Percentiles rank a stretch among this genome's conserved stretches.
phyloP scores from a whole-genome alignment of 148 eudicot genomes.

The Cornus controversa region DNA sequence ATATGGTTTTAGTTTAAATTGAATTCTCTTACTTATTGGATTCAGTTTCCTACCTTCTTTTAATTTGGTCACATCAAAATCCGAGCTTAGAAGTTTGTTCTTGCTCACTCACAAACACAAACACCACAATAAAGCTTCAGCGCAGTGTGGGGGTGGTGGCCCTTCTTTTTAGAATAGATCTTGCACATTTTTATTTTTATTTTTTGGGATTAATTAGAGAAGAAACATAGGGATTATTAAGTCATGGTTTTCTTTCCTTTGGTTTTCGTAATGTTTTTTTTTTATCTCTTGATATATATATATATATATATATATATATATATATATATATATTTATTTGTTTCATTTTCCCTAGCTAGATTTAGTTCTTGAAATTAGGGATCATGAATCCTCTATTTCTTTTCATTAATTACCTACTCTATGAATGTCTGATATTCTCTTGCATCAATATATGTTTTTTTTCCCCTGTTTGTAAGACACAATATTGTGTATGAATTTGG shows the following conservation, averaged over 20 bases:
- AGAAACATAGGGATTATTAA: constrained; percentile 26
- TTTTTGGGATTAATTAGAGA: constrained; percentile 21
- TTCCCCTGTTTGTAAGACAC: too few relatives aligned
- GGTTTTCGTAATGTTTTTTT: too few relatives aligned
- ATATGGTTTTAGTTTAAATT: neutral
- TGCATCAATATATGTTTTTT: too few relatives aligned
- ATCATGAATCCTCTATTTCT: too few relatives aligned
- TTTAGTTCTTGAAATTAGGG: too few relatives aligned
- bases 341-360: too few relatives aligned
- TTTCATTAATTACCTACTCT: too few relatives aligned
- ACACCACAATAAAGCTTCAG: neutral
- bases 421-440: too few relatives aligned
- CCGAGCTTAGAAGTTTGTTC: constrained; percentile 5
- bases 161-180: constrained; percentile 25
- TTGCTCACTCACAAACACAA: neutral
- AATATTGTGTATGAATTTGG: too few relatives aligned
- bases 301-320: too few relatives aligned
- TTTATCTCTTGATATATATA: too few relatives aligned
- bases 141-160: neutral
- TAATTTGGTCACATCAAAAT: constrained; percentile 15
- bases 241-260: constrained; percentile 8
- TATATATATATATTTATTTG: too few relatives aligned
- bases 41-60: neutral
- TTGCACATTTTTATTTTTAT: constrained; percentile 14
- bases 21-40: neutral